A percentile compares a stretch with the other conserved stretches of the same genome.
phyloP scores from a whole-genome alignment of 1,284 basidiomycete genomes.

The Sparassis latifolia region DNA sequence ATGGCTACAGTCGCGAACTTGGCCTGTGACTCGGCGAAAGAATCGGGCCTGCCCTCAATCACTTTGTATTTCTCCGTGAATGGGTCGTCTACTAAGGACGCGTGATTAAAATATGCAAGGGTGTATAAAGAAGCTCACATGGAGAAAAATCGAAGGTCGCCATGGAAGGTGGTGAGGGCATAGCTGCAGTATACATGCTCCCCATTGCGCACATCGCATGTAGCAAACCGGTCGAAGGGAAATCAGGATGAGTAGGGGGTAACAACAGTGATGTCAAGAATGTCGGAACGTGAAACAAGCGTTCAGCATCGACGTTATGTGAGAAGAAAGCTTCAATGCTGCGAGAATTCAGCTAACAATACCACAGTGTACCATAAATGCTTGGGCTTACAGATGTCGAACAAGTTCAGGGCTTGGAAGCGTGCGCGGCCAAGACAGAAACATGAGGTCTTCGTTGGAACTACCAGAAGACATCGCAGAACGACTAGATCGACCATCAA shows the following conservation, averaged over 20 bases:
- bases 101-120: neutral
- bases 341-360: conserved; percentile 1
- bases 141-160: conserved; percentile 20
- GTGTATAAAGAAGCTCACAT: conserved; percentile 5
- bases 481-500: too few relatives aligned
- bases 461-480: neutral
- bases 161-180: conserved; percentile 44
- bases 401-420: conserved; percentile 55
- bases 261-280: conserved; percentile 62
- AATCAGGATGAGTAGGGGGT: conserved; percentile 62
- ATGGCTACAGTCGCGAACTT: conserved; percentile 46
- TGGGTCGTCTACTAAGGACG: conserved; percentile 38
- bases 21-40: conserved; percentile 65
- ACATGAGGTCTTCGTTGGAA: conserved; percentile 10
- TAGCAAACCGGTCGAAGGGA: conserved; percentile 58
- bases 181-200: conserved; percentile 56
- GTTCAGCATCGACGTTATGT: conserved; percentile 62
- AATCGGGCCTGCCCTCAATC: conserved; percentile 39
- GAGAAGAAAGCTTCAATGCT: conserved; percentile 70
- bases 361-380: neutral
- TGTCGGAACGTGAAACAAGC: conserved; percentile 55
- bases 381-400: conserved; percentile 49
- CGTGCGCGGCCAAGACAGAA: conserved; percentile 53
- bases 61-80: conserved; percentile 41
- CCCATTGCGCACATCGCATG: conserved; percentile 76